Evolutionary conservation across 1,284 basidiomycete genomes (phyloP).

Genomic region (Macrocystidia cucumis): DNA sequence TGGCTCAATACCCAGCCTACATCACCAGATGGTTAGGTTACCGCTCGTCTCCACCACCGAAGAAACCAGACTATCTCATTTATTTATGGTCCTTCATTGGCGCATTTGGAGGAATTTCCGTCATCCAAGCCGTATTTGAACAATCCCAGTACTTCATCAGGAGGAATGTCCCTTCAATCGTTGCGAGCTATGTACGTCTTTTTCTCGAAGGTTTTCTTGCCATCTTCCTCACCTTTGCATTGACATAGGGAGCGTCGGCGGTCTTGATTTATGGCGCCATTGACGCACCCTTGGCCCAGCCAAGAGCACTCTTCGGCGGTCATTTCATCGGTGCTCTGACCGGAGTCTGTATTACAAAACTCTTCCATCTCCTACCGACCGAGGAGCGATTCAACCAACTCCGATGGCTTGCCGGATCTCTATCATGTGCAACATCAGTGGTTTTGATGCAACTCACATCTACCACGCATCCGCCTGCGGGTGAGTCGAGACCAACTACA

Average conservation of each 20-base stretch:
- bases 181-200: constrained; percentile 39
- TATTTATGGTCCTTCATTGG: constrained; percentile 42
- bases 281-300: constrained; percentile 54
- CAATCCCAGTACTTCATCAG: constrained; percentile 40
- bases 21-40: constrained; percentile 39
- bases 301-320: constrained; percentile 48
- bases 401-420: constrained; percentile 48
- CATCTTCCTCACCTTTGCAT: background rate
- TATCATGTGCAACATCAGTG: constrained; percentile 42
- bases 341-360: constrained; percentile 47
- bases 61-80: constrained; percentile 25
- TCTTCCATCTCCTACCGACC: constrained; percentile 39
- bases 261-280: constrained; percentile 52
- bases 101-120: constrained; percentile 46
- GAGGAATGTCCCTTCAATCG: constrained; percentile 38
- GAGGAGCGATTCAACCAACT: constrained; percentile 37
- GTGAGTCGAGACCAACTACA: constrained; percentile 29
- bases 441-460: constrained; percentile 49
- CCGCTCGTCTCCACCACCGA: constrained; percentile 25
- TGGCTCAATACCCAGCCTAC: constrained; percentile 29
- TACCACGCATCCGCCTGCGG: constrained; percentile 58
- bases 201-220: background rate
- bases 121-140: constrained; percentile 48
- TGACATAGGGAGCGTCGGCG: constrained; percentile 45
- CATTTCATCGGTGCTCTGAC: constrained; percentile 48